Evolutionary conservation across 2,329 filamentous ascomycete genomes (phyloP), one percentile per base, ranked within the genome.

Genomic region (Alternaria gaisen): DNA sequence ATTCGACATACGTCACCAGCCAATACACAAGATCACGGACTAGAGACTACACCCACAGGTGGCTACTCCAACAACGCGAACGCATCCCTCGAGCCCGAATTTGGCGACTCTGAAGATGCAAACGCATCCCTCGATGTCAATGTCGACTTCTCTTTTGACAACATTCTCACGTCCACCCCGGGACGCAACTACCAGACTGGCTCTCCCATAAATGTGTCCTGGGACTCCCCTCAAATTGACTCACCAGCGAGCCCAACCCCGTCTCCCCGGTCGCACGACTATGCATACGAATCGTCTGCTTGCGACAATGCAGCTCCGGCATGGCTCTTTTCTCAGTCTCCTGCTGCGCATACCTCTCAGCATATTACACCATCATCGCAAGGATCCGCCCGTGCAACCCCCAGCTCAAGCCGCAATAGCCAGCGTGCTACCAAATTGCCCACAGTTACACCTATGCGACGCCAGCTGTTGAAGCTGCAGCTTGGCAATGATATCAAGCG

Each of bases 121-220:
- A 24, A 50, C 10, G 5, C 16, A 24, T 50, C 32, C n/a, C 22
- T 28, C 12, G 26, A 58, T 11, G 22, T 50, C 32, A 16, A 18
- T 28, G 50, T 66, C 10, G 64, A 68, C 53, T 68, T 66, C 44
- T 69, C 65, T n/a, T 65, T 70, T 46, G 58, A 60, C 7, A 60
- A 68, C 32, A 47, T 66, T 34, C 55, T 61, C 46, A 55, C 63
- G 4, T 61, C 63, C 32, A 69, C 63, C 20, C 68, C 63, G 28
- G 51, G 54, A 10, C 53, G 47, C 40, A 68, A 62, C 24, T 30
- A 59, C 12, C 34, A 54, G 4, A 66, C 63, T 11, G 65, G 57
- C 40, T 65, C 61, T 14, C 63, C 63, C 24, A 24, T 54, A 20
- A 46, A 40, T 6, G 14, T 53, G 16, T 20, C 42, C 18, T 63